phyloP scores from a whole-genome alignment of 148 eudicot species.

The Camellia japonica region DNA sequence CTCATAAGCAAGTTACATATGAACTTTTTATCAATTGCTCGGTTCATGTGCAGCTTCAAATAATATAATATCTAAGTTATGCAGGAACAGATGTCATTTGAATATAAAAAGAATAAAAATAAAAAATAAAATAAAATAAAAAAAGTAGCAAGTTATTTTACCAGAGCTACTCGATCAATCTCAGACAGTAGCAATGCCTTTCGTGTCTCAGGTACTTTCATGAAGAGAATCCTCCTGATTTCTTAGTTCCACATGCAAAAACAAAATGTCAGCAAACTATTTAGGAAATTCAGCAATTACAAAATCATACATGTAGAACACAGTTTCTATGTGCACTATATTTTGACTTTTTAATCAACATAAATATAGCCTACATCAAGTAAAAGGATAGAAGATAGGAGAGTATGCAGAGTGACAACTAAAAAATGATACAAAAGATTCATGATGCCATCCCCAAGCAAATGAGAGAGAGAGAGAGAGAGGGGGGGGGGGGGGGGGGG shows the following conservation, averaged over 20 bases:
- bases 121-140: no score
- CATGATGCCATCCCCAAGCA: background rate
- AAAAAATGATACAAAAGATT: background rate
- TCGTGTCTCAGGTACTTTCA: conserved; percentile 82
- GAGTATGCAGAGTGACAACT: background rate
- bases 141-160: conserved; percentile 14
- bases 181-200: conserved; percentile 62
- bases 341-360: background rate
- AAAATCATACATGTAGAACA: background rate
- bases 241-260: conserved; percentile 49
- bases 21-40: background rate
- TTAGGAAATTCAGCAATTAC: background rate
- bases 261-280: conserved; percentile 23
- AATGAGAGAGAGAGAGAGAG: background rate
- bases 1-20: background rate
- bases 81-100: background rate
- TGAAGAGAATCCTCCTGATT: conserved; percentile 73
- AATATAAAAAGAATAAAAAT: background rate
- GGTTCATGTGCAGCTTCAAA: background rate
- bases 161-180: conserved; percentile 78
- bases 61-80: background rate
- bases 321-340: background rate
- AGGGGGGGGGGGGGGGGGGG: no score
- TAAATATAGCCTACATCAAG: background rate
- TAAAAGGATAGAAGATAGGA: background rate